phyloP scores from a whole-genome alignment of 2,329 filamentous ascomycete genomes.

The Aureobasidium sp. region DNA sequence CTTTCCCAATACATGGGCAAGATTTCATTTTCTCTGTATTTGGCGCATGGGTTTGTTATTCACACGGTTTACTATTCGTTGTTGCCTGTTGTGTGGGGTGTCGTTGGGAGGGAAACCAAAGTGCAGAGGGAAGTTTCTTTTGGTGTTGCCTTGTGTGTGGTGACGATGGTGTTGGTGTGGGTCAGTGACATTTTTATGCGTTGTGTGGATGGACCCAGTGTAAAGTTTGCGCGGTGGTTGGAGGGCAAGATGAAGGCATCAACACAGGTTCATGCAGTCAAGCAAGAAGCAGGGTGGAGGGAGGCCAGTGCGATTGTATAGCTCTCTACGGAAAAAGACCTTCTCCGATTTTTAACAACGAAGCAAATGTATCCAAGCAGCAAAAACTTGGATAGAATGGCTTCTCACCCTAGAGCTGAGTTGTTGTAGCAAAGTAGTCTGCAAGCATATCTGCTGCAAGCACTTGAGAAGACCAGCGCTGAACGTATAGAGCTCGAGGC shows the following conservation, averaged over 20 bases:
- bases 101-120: constrained; percentile 41
- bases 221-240: constrained; percentile 51
- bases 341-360: too few relatives aligned
- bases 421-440: too few relatives aligned
- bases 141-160: constrained; percentile 49
- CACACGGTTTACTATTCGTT: constrained; percentile 50
- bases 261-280: not conserved
- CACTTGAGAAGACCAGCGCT: too few relatives aligned
- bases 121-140: constrained; percentile 45
- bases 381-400: too few relatives aligned
- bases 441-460: too few relatives aligned
- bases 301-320: not conserved
- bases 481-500: too few relatives aligned
- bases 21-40: constrained; percentile 55
- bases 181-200: constrained; percentile 52
- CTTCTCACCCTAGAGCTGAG: too few relatives aligned
- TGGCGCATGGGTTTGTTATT: constrained; percentile 53
- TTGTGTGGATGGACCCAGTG: constrained; percentile 49
- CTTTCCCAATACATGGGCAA: constrained; percentile 52
- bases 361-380: too few relatives aligned
- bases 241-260: constrained; percentile 28
- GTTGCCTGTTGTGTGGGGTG: constrained; percentile 41
- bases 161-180: constrained; percentile 48
- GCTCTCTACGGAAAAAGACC: too few relatives aligned
- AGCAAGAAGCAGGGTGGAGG: not conserved